Percentiles rank a stretch among this genome's conserved stretches.
Evolutionary conservation across 495 filamentous ascomycete species (phyloP).

Genomic region (Antarctomyces pellizariae): DNA sequence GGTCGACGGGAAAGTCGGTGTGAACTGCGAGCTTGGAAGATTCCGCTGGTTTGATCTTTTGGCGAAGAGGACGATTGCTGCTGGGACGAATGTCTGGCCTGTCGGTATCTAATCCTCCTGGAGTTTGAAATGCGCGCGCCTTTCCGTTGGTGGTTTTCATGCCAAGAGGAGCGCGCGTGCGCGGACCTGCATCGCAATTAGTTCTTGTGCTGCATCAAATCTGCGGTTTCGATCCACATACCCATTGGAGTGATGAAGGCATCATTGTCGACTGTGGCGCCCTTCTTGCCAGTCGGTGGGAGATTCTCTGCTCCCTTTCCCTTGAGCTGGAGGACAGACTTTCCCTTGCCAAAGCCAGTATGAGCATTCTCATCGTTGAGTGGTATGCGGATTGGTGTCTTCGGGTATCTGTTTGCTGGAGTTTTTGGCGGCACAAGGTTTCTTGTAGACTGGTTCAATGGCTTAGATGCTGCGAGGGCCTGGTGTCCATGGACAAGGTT

Average conservation of each 20-base stretch:
- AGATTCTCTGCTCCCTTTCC: constrained; percentile 42
- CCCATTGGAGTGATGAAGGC: constrained; percentile 68
- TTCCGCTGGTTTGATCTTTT: constrained; percentile 18
- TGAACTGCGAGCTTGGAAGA: constrained; percentile 20
- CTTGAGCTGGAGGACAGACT: constrained; percentile 31
- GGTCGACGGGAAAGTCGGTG: constrained; percentile 18
- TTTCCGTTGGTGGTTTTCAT: constrained; percentile 94
- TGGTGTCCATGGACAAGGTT: constrained; percentile 59
- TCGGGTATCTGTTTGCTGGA: constrained; percentile 48
- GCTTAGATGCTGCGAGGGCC: constrained; percentile 52
- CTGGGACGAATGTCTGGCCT: constrained; percentile 18
- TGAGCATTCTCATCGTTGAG: constrained; percentile 70
- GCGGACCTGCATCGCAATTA: constrained; percentile 24
- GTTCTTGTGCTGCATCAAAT: constrained; percentile 2
- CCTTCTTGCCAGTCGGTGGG: constrained; percentile 35
- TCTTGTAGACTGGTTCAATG: constrained; percentile 42
- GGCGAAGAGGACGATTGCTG: constrained; percentile 15
- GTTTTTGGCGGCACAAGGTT: constrained; percentile 48
- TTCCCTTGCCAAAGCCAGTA: constrained; percentile 32
- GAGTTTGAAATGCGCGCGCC: constrained; percentile 39
- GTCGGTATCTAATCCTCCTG: constrained; percentile 18
- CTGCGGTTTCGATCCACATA: constrained; percentile 16
- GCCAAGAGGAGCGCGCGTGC: constrained; percentile 60
- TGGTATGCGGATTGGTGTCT: constrained; percentile 65
- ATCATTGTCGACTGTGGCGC: constrained; percentile 26